Conservation (phyloP, 768 basidiomycete species). For the Podaxis sp. region DNA sequence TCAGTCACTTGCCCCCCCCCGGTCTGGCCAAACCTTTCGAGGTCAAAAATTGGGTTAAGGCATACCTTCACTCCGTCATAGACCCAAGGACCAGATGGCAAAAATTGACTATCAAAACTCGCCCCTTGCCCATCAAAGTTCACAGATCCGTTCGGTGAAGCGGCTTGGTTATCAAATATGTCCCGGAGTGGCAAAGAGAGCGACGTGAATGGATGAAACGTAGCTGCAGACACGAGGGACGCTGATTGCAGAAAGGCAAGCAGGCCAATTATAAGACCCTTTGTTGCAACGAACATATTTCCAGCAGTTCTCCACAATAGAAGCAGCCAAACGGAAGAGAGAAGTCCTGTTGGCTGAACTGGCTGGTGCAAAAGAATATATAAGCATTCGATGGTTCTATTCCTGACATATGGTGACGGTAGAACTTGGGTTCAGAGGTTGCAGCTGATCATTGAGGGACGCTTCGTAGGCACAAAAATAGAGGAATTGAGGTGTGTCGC, state of each 20-base stretch:
- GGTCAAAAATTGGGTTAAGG: not conserved
- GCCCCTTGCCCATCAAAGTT: conserved; percentile 35
- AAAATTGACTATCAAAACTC: conserved; percentile 35
- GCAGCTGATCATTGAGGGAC: not conserved
- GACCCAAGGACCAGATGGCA: conserved; percentile 34
- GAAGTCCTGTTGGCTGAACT: not conserved
- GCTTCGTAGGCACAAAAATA: conserved; percentile 1
- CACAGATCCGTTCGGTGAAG: conserved; percentile 33
- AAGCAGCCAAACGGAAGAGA: not conserved
- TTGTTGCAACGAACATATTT: not conserved
- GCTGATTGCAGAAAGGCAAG: not conserved
- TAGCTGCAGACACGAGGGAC: not conserved
- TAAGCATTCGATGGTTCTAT: not conserved
- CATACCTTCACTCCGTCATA: conserved; percentile 36
- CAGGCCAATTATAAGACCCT: not conserved
- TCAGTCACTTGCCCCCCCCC: no score
- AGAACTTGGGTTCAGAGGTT: not conserved
- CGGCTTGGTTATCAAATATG: conserved; percentile 40
- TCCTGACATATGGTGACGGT: not conserved
- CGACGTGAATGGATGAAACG: conserved; percentile 17
- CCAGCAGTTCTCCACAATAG: not conserved
- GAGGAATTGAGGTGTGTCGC: not conserved
- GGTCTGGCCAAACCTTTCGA: no score
- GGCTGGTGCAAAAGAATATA: not conserved
- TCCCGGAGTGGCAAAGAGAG: conserved; percentile 22